Conservation (phyloP, 139 green algal genomes). For the Chlamydomonas asymmetrica region DNA sequence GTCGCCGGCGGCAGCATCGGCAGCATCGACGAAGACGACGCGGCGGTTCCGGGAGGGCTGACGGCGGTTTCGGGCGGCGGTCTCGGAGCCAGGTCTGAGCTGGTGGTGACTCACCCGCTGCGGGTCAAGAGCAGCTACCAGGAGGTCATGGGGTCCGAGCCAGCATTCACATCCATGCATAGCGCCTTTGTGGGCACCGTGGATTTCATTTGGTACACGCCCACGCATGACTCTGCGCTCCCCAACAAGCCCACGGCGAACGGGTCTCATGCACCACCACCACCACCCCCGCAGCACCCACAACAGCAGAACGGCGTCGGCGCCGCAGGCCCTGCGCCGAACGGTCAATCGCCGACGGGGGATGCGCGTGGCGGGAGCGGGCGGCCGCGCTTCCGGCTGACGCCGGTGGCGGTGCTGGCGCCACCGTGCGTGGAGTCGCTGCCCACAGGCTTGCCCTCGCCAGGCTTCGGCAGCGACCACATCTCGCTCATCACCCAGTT, state of each 20-base stretch:
- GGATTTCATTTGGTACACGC: constrained; percentile 76
- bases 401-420: constrained; percentile 52
- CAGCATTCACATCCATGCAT: constrained; percentile 68
- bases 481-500: constrained; percentile 19
- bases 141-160: constrained; percentile 42
- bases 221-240: not conserved
- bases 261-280: not conserved
- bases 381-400: constrained; percentile 25
- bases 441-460: constrained; percentile 36
- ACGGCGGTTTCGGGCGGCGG: too few species aligned
- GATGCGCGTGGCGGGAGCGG: not conserved
- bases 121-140: constrained; percentile 17
- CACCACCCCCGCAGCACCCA: not conserved
- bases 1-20: too few species aligned
- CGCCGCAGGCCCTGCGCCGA: too few species aligned
- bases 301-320: constrained; percentile 7
- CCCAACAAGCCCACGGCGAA: not conserved
- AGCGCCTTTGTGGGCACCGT: constrained; percentile 70
- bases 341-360: constrained; percentile 8
- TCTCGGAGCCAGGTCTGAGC: not conserved
- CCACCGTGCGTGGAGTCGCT: constrained; percentile 58
- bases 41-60: too few species aligned
- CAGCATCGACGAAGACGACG: too few species aligned
- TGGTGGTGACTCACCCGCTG: constrained; percentile 16
- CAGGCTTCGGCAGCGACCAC: constrained; percentile 37